Conservation (phyloP, 768 basidiomycete species). For the Boletus reticulatus region DNA sequence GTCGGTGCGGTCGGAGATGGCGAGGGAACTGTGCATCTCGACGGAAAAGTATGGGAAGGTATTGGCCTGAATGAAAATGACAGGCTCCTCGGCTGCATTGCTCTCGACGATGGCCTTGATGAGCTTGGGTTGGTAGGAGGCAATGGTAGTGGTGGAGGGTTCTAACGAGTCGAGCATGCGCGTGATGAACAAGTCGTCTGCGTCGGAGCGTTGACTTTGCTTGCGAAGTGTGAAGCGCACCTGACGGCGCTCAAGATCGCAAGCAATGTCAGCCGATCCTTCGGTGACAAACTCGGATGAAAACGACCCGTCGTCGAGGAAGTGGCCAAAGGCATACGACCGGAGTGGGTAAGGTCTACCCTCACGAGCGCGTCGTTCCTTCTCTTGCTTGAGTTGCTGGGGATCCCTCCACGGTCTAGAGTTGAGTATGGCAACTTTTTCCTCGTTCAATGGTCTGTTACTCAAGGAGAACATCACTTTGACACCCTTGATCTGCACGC, state of each 20-base stretch:
- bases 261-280: conserved; percentile 33
- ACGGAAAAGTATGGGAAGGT: conserved; percentile 31
- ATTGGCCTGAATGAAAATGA: conserved; percentile 33
- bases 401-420: conserved; percentile 33
- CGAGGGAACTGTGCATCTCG: not conserved
- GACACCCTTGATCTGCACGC: conserved; percentile 28
- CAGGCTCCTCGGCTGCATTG: conserved; percentile 4
- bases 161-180: not conserved
- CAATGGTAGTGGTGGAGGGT: conserved; percentile 3
- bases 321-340: conserved; percentile 35
- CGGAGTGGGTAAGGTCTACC: conserved; percentile 23
- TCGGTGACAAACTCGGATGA: conserved; percentile 28
- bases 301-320: conserved; percentile 34
- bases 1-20: not conserved
- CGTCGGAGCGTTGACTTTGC: conserved; percentile 16
- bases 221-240: conserved; percentile 32
- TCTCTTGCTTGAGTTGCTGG: conserved; percentile 18
- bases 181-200: not conserved
- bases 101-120: conserved; percentile 24
- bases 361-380: conserved; percentile 19
- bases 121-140: conserved; percentile 18
- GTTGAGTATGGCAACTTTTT: conserved; percentile 23
- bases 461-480: conserved; percentile 20
- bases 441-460: conserved; percentile 21
- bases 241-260: conserved; percentile 33